These are phyloP conservation scores for Candida lessepsii DNA, from an alignment of 805 yeast species.

Conservation along the genomic window DNA sequence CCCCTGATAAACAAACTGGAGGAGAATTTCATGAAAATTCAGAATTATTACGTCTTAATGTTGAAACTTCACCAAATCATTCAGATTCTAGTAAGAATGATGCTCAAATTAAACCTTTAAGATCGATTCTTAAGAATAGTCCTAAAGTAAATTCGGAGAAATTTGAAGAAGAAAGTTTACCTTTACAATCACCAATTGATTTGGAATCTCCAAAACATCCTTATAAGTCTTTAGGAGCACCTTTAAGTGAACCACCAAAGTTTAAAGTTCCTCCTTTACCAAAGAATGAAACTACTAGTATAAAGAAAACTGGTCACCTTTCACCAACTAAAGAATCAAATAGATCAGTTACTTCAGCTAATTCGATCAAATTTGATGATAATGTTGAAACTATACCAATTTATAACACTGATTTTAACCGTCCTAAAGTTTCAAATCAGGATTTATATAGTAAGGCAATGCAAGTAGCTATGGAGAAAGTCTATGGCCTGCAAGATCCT, in stretches of 20 bases:
- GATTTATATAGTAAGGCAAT: conserved; percentile 57
- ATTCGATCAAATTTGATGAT: conserved; percentile 38
- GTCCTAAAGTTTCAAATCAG: conserved; percentile 22
- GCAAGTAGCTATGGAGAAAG: conserved; percentile 54
- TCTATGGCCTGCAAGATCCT: conserved; percentile 40
- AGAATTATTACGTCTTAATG: conserved; percentile 8
- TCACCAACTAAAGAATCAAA: conserved; percentile 11
- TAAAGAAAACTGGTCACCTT: neutral
- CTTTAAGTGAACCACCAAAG: conserved; percentile 14
- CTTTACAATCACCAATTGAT: conserved; percentile 3
- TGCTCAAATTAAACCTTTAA: conserved; percentile 22
- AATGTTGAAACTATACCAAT: conserved; percentile 38
- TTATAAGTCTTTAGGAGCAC: conserved; percentile 16
- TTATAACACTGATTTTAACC: conserved; percentile 10
- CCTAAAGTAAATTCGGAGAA: conserved; percentile 15
- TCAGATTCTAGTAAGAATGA: conserved; percentile 8
- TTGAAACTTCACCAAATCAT: conserved; percentile 4
- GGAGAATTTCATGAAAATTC: conserved; percentile 4
- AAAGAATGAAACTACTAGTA: neutral
- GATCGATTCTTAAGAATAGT: conserved; percentile 32
- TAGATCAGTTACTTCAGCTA: conserved; percentile 22
- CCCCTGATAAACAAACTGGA: neutral
- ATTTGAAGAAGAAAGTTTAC: conserved; percentile 12
- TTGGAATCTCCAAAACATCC: conserved; percentile 18
- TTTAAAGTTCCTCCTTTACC: conserved; percentile 13